Evolutionary conservation across 768 basidiomycete genomes (phyloP), one percentile per base, ranked within the genome.

Genomic region (Fomitopsis pulvina): DNA sequence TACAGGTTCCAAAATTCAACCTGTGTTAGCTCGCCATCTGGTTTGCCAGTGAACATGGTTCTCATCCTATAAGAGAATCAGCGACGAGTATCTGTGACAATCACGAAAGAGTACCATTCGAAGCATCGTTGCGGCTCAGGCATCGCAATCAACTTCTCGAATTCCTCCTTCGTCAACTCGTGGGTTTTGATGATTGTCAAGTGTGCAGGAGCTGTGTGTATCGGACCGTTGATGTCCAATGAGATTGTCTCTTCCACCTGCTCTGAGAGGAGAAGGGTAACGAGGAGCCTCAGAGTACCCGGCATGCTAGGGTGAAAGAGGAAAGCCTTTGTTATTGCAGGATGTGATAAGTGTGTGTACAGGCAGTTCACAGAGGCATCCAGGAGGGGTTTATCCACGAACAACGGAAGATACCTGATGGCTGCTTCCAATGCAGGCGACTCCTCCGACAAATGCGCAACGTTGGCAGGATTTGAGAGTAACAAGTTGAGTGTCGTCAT

Each of bases 1-100:
- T 99, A 99, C 11, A 93, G 75, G 50, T 81, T 91, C 94, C 95
- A 99, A 60, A 99, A 91, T 48, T 90, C 85, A 28, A 95, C 92
- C 66, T 98, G 96, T 0, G 91, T 92, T 41, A 97, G 71, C 60
- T 93, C 88, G 3, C 86, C 81, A 3, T 86, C 82, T 1, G 83
- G 66, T 52, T 84, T 83, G 16, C 83, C 72, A 14, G 85, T 75
- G 59, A 94, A 97, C 75, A 91, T 87, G n/a, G 75, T 67, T 61
- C 81, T 83, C 88, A 99, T 95, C 95, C 95, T 62, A 40, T 14
- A 40, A 38, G 46, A 27, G 25, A 41, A 28, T 56, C n/a, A 51
- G 26, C 21, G 18, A n/a, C n/a, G 18, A 38, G n/a, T 3, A 26
- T 8, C 41, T 11, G 42, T 27, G 2, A 8, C 20, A 1, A 2